Evolutionary conservation across 2,329 filamentous ascomycete species (phyloP), one percentile per base, ranked within the genome.

Genomic region (Fusarium chuoi): DNA sequence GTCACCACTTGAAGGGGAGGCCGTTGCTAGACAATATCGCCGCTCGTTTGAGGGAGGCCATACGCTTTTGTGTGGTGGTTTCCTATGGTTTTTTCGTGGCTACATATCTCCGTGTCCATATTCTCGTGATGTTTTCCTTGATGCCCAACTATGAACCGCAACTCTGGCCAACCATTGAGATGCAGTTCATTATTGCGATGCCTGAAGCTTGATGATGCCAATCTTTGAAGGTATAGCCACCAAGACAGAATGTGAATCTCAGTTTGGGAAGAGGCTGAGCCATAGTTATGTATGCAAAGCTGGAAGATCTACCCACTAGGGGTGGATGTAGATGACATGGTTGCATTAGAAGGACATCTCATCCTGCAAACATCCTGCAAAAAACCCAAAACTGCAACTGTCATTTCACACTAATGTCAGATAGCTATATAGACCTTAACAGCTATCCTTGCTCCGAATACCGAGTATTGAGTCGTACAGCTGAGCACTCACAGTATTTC

Each of bases 41-140:
- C 82, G 81, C 82, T 83, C 77, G 82, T 84, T 84, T 84, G 84
- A 85, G 83, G 84, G 84, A 83, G 81, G 80, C 75, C 81, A 81
- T 77, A 80, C 79, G 78, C 76, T 78, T 80, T 70, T 76, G 77
- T 78, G 80, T 84, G 81, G 80, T 81, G 81, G 82, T 81, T 80
- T 82, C 84, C 83, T 75, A 85, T 85, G 84, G 83, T 82, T 80
- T 71, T 77, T 77, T 78, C 63, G 81, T 81, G 83, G 83, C 82
- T 75, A 85, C 83, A 85, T 83, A 59, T 58, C 42, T 26, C 13
- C 26, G 24, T 45, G 7, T 46, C 28, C 30, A 41, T 36, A 41
- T 54, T 62, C 13, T 36, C 24, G 62, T 62, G 58, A 75, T 65
- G 28, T 44, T 38, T 30, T 35, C 15, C 24, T 28, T 18, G 42